Evolutionary conservation across 352 stramenopile genomes (phyloP).

Genomic region (Pythium phragmitis): DNA sequence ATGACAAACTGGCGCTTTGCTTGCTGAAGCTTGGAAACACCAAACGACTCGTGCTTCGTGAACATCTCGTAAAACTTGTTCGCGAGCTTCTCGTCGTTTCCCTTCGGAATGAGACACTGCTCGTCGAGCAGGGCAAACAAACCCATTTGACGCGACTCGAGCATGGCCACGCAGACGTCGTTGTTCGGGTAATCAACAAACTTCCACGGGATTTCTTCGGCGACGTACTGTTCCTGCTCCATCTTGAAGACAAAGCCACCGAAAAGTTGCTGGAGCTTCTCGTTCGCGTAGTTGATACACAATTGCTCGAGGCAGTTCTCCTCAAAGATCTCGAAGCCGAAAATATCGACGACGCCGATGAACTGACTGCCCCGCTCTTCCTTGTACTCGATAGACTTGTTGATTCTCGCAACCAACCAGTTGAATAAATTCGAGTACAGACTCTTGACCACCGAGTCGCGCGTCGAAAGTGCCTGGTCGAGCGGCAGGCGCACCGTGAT

Average conservation of each 20-base stretch:
- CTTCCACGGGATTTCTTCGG: constrained; percentile 86
- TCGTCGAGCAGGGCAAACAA: constrained; percentile 86
- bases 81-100: constrained; percentile 80
- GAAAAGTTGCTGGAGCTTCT: constrained; percentile 88
- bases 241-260: constrained; percentile 81
- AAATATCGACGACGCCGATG: constrained; percentile 91
- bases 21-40: constrained; percentile 70
- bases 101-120: constrained; percentile 80
- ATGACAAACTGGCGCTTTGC: constrained; percentile 84
- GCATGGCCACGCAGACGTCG: constrained; percentile 69
- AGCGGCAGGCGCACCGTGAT: constrained; percentile 70
- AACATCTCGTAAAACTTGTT: constrained; percentile 83
- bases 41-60: constrained; percentile 63
- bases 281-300: constrained; percentile 89
- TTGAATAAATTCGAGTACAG: constrained; percentile 91
- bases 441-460: constrained; percentile 86
- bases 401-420: constrained; percentile 94
- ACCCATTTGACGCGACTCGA: constrained; percentile 74
- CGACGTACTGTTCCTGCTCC: constrained; percentile 83
- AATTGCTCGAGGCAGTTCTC: constrained; percentile 91
- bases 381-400: constrained; percentile 88
- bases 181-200: constrained; percentile 90
- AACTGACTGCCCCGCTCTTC: constrained; percentile 70
- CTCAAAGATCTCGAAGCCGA: constrained; percentile 90
- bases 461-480: constrained; percentile 67